Conservation (phyloP, 352 stramenopile genomes). For the Pythium dissotocum region DNA sequence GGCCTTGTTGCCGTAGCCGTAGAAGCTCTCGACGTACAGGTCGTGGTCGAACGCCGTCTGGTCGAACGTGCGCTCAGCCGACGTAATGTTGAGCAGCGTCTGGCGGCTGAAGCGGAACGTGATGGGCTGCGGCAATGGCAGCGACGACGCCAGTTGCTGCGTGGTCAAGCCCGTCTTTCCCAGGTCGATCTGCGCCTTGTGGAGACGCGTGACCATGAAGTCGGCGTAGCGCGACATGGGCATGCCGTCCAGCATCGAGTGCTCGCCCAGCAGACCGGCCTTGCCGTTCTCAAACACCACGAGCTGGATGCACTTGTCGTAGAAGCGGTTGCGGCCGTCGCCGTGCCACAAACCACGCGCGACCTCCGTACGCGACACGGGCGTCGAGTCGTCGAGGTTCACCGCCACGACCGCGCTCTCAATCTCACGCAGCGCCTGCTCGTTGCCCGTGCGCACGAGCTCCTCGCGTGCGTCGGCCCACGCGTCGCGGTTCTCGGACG, state of each 20-base stretch:
- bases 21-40: constrained; percentile 84
- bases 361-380: constrained; percentile 59
- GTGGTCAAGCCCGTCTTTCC: constrained; percentile 44
- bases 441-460: constrained; percentile 66
- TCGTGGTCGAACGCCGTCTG: constrained; percentile 83
- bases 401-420: constrained; percentile 72
- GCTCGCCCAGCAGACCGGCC: constrained; percentile 92
- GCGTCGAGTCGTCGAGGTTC: constrained; percentile 65
- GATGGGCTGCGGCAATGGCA: constrained; percentile 40
- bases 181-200: constrained; percentile 51
- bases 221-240: constrained; percentile 74
- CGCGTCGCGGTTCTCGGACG: constrained; percentile 62
- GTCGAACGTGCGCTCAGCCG: constrained; percentile 63
- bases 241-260: constrained; percentile 92
- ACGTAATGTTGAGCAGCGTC: constrained; percentile 50
- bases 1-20: constrained; percentile 82
- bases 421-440: constrained; percentile 49
- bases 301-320: constrained; percentile 97
- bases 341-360: constrained; percentile 73
- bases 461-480: constrained; percentile 82
- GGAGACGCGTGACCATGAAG: constrained; percentile 57
- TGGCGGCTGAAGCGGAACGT: constrained; percentile 52
- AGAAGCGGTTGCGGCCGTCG: constrained; percentile 94
- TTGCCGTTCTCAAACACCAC: constrained; percentile 96
- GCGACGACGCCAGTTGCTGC: constrained; percentile 38